Conservation (phyloP, 768 basidiomycete genomes). For the Panellus pusillus region DNA sequence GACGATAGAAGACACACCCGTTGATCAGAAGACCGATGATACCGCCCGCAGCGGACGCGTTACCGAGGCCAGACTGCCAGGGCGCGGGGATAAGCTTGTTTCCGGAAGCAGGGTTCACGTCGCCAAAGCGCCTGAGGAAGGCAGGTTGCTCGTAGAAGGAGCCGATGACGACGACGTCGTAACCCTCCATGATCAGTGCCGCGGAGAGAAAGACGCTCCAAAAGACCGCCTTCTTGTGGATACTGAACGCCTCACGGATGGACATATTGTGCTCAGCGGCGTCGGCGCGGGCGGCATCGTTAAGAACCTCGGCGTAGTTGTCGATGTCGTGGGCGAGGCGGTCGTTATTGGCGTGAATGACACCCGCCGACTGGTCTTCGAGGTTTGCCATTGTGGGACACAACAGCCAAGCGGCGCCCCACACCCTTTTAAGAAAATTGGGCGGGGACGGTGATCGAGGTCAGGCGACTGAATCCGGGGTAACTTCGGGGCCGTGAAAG, state of each 20-base stretch:
- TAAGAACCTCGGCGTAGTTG: slow-evolving; percentile 18
- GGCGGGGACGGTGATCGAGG: too few relatives aligned
- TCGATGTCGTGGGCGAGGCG: slow-evolving; percentile 18
- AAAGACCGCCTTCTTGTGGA: slow-evolving; percentile 26
- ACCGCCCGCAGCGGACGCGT: slow-evolving; percentile 22
- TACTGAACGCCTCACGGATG: slow-evolving; percentile 21
- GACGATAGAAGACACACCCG: background rate
- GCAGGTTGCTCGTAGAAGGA: slow-evolving; percentile 16
- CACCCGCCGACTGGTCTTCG: slow-evolving; percentile 27
- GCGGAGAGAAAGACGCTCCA: slow-evolving; percentile 26
- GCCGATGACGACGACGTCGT: slow-evolving; percentile 23
- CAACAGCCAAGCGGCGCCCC: too few relatives aligned
- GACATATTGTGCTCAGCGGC: slow-evolving; percentile 22
- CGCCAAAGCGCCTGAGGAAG: slow-evolving; percentile 24
- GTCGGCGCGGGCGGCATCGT: slow-evolving; percentile 22
- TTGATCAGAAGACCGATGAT: slow-evolving; percentile 24
- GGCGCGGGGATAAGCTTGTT: slow-evolving; percentile 17
- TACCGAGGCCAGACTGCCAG: slow-evolving; percentile 25
- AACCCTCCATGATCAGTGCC: slow-evolving; percentile 27
- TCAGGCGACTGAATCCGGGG: too few relatives aligned
- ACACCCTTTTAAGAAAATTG: too few relatives aligned
- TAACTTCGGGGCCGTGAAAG: too few relatives aligned
- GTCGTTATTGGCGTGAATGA: slow-evolving; percentile 38
- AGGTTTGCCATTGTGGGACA: slow-evolving; percentile 20
- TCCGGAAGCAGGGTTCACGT: slow-evolving; percentile 13